Evolutionary conservation across 106 monocot genomes (phyloP).

Genomic region (Apostasia ramifera): DNA sequence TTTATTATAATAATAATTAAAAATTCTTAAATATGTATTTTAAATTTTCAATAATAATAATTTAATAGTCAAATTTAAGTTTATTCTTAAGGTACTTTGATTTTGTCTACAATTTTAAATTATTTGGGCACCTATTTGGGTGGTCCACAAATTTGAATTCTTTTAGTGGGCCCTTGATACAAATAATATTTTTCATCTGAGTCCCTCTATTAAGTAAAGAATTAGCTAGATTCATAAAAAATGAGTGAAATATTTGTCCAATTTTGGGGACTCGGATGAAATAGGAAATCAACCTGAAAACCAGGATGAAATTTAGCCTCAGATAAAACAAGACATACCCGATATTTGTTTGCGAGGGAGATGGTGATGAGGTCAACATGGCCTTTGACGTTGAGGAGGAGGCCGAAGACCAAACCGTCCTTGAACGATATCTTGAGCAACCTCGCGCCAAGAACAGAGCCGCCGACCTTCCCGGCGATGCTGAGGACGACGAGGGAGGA

Average conservation of each 20-base stretch:
- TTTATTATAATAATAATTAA: too few relatives aligned
- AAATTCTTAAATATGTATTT: too few relatives aligned
- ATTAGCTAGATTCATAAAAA: too few relatives aligned
- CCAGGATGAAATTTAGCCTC: background rate
- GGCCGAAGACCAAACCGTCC: slow-evolving; percentile 39
- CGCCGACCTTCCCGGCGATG: slow-evolving; percentile 41
- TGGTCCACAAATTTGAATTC: too few relatives aligned
- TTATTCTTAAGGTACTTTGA: too few relatives aligned
- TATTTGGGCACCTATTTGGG: too few relatives aligned
- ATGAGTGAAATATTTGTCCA: too few relatives aligned
- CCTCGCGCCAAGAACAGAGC: slow-evolving; percentile 32
- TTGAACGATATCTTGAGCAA: slow-evolving; percentile 22
- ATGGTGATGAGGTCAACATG: slow-evolving; percentile 51
- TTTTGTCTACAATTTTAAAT: too few relatives aligned
- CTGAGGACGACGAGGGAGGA: slow-evolving; percentile 16
- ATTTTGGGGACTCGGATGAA: too few relatives aligned
- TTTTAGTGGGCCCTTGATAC: too few relatives aligned
- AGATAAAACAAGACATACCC: slow-evolving; percentile 4
- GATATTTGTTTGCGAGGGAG: slow-evolving; percentile 5
- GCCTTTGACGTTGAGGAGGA: slow-evolving; percentile 71
- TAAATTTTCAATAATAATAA: background rate
- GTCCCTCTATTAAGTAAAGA: too few relatives aligned
- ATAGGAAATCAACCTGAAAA: background rate
- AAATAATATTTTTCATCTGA: background rate
- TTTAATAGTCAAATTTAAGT: background rate